Evolutionary conservation across 805 yeast genomes (phyloP), one percentile per base, ranked within the genome.

Genomic region (Kodamaea nitidulidarum): DNA sequence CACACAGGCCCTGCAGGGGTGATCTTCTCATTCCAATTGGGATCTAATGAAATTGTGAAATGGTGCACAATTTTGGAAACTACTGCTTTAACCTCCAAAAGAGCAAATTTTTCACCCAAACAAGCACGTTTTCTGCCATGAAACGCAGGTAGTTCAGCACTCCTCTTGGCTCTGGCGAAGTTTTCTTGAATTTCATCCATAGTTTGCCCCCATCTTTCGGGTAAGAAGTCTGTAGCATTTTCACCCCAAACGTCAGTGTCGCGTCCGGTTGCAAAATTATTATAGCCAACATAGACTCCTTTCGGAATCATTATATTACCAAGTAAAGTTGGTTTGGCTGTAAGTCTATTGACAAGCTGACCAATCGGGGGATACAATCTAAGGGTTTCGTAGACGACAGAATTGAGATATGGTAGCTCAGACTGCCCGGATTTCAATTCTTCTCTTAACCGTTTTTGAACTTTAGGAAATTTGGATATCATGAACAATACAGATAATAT

Each of bases 71-170:
- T 47, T 28, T 58, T 60, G 5, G 55, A 50, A 4, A 76, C 36
- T 7, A 71, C 61, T 9, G 65, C 52, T 43, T 70, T 67, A 18
- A 68, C 55, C 47, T 76, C 76, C 28, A 56, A 53, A 7, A 78
- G 54, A 1, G 81, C 82, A 51, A 75, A 67, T 46, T 73, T 72
- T 47, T 78, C 83, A 4, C 84, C 84, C 14, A 78, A 52, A 51
- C 84, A 78, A 0, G 81, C 81, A 32, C 84, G 56, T 45, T 63
- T 72, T 7, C 82, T 70, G 5, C 84, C 84, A 51, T 78, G 83
- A 44, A 78, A 78, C 0, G 80, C 70, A 3, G 78, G 71, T 12
- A 78, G 51, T 7, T 61, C 63, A 6, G 73, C 66, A n/a, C 51
- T 54, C 31, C 71, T 61, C 49, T 78, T 78, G 7, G 75, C 65